These are phyloP conservation scores for Eragrostis tef DNA, from an alignment of 202 grass and related monocot species.

Conservation along the genomic window DNA sequence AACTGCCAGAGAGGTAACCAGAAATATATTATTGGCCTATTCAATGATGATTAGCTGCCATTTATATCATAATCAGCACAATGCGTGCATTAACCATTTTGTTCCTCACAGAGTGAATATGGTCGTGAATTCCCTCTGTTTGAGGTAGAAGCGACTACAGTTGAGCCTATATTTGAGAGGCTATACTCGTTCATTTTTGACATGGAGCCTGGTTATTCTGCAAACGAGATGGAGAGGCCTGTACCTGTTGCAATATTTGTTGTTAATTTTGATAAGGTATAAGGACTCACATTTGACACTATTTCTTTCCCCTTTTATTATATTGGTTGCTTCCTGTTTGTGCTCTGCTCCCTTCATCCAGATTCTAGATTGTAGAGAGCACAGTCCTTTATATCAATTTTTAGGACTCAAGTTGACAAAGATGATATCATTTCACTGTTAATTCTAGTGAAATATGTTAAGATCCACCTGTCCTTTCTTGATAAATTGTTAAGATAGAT, in stretches of 20 bases:
- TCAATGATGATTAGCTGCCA: constrained; percentile 21
- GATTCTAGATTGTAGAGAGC: constrained; percentile 38
- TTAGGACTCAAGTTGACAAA: constrained; percentile 16
- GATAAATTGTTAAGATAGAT: constrained; percentile 9
- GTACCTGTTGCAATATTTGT: constrained; percentile 90
- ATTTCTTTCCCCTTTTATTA: not conserved
- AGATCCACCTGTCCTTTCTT: not conserved
- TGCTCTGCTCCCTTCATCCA: constrained; percentile 17
- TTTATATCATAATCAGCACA: constrained; percentile 25
- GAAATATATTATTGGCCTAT: constrained; percentile 41
- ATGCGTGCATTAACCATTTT: constrained; percentile 47
- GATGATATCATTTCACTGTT: not conserved
- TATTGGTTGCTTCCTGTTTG: constrained; percentile 29
- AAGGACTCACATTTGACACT: constrained; percentile 21
- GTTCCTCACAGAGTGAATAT: constrained; percentile 77
- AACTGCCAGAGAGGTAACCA: constrained; percentile 76
- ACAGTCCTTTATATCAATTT: not conserved
- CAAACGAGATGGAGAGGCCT: constrained; percentile 82
- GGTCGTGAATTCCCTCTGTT: constrained; percentile 90
- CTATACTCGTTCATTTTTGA: constrained; percentile 99
- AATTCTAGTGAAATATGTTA: constrained; percentile 2
- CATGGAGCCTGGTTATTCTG: constrained; percentile 72
- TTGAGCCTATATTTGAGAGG: constrained; percentile 83
- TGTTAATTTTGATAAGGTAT: constrained; percentile 99
- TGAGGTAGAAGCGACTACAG: constrained; percentile 82